A percentile compares a stretch with the other conserved stretches of the same genome.
These are phyloP conservation scores for Akebia trifoliata DNA, from an alignment of 164 flowering plant genomes.

Conservation along the genomic window DNA sequence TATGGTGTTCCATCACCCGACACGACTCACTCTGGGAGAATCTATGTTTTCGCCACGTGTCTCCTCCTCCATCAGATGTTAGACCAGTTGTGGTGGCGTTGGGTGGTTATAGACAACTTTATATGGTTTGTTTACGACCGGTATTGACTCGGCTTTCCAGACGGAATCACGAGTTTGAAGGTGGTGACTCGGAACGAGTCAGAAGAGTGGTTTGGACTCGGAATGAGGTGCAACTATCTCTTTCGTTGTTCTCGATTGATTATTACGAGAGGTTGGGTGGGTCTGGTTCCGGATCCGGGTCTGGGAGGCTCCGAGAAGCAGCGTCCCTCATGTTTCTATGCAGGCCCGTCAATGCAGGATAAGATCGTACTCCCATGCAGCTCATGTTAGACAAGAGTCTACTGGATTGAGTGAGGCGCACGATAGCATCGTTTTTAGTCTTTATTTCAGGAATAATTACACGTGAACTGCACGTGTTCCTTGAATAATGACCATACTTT, in stretches of 20 bases:
- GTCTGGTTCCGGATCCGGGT: neutral
- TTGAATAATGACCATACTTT: too few relatives aligned
- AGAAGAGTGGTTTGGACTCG: constrained; percentile 37
- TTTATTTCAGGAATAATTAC: too few relatives aligned
- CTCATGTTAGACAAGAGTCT: too few relatives aligned
- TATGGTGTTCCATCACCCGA: constrained; percentile 63
- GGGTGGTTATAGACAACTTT: constrained; percentile 72
- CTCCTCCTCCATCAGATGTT: constrained; percentile 34
- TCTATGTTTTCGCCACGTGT: constrained; percentile 71
- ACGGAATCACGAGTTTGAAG: neutral
- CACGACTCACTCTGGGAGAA: constrained; percentile 82
- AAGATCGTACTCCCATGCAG: too few relatives aligned
- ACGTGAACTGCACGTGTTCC: too few relatives aligned
- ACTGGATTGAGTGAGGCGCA: too few relatives aligned
- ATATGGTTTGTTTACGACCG: constrained; percentile 61
- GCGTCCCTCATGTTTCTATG: constrained; percentile 77
- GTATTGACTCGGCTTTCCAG: constrained; percentile 43
- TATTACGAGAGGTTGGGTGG: constrained; percentile 64
- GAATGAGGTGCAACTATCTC: constrained; percentile 64
- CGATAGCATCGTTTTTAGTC: too few relatives aligned
- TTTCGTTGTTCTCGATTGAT: constrained; percentile 78
- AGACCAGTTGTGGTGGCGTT: constrained; percentile 63
- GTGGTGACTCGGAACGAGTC: constrained; percentile 17
- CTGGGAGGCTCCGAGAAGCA: neutral
- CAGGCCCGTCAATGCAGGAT: constrained; percentile 55